Conservation (phyloP, 31 red algal species). For the Odonthalia washingtoniensis region DNA sequence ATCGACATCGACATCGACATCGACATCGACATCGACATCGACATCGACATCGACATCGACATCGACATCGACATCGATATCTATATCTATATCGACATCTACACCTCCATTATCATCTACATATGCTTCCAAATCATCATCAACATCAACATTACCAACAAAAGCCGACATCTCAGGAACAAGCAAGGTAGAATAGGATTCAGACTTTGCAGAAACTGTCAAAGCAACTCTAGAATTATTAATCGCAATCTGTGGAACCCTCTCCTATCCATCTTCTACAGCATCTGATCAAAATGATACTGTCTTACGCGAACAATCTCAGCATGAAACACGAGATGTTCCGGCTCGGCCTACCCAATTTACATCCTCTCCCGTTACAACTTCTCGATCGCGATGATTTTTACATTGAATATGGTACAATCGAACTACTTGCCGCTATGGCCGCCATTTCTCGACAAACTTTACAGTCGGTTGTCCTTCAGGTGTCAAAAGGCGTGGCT, state of each 20-base stretch:
- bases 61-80: too few species aligned
- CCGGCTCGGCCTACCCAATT: constrained; percentile 59
- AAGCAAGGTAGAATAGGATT: constrained; percentile 98
- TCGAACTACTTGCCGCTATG: constrained; percentile 90
- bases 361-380: constrained; percentile 63
- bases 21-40: too few species aligned
- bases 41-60: too few species aligned
- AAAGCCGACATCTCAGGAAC: too few species aligned
- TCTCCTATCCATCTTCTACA: constrained; percentile 48
- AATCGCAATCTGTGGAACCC: constrained; percentile 65
- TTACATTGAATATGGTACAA: constrained; percentile 83
- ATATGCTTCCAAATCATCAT: too few species aligned
- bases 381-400: constrained; percentile 84
- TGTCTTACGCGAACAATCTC: constrained; percentile 1
- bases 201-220: constrained; percentile 78
- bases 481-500: constrained; percentile 71
- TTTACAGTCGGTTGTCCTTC: constrained; percentile 67
- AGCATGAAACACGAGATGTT: constrained; percentile 34
- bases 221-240: constrained; percentile 82
- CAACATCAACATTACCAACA: too few species aligned
- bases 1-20: too few species aligned
- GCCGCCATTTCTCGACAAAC: constrained; percentile 58
- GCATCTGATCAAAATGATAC: neutral
- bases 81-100: too few species aligned
- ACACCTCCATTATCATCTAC: too few species aligned